Evolutionary conservation across 805 yeast species (phyloP).

Genomic region (Blastobotrys terrestris): DNA sequence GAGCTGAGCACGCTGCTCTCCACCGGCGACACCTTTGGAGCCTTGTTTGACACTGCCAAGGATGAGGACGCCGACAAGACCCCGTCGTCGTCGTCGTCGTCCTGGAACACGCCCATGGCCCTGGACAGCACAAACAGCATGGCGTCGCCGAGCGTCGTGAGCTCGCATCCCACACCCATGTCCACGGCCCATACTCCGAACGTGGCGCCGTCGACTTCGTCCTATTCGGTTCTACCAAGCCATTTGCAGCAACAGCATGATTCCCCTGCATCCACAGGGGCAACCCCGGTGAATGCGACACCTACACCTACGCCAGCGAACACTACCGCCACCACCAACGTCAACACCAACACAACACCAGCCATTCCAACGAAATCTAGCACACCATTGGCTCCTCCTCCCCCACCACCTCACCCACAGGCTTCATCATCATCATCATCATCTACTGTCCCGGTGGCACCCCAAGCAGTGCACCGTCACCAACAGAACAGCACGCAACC

Average conservation of each 20-base stretch:
- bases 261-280: not conserved
- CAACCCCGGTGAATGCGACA: not conserved
- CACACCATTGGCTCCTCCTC: not conserved
- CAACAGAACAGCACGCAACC: not conserved
- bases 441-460: not conserved
- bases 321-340: no score
- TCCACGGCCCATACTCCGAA: not conserved
- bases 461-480: not conserved
- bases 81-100: not conserved
- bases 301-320: not conserved
- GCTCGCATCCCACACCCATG: not conserved
- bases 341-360: no score
- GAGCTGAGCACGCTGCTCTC: conserved; percentile 15
- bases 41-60: not conserved
- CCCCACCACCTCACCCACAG: not conserved
- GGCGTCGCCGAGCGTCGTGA: not conserved
- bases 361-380: no score
- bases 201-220: not conserved
- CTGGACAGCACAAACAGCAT: not conserved
- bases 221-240: not conserved
- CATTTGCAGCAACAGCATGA: not conserved
- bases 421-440: not conserved
- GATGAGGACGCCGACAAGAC: not conserved
- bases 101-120: not conserved
- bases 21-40: conserved; percentile 6